Evolutionary conservation across 345 rosid genomes (phyloP), one percentile per base, ranked within the genome.

Genomic region (Corchorus capsularis): DNA sequence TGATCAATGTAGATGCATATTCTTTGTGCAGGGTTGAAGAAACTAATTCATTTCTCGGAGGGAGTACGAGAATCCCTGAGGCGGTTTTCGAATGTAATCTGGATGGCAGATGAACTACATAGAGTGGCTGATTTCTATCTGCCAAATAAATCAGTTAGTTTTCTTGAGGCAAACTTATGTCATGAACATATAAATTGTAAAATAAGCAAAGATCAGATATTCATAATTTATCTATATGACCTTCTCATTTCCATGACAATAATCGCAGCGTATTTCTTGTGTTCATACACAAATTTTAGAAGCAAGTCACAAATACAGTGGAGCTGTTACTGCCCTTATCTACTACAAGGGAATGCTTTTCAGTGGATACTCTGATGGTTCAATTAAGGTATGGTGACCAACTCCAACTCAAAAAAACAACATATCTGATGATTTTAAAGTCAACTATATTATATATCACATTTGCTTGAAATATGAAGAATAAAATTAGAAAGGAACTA

Each of bases 71-170:
- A 93, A 73, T 94, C 98, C 34, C 79, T 94, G 56, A 85, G 97
- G 79, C 90, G 98, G 34, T 90, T 94, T 83, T 93, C 98, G 17
- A 74, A 85, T 78, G 90, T 93, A 74, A 88, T 91, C 11, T 93
- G 98, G 98, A 91, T 93, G 94, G 98, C 98, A 43, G 98, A 94
- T 79, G 98, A 94, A 77, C 75, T 94, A 66, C 98, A 93, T 79
- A 85, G 85, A 85, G 98, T 91, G 73, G 93, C 92, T 6, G 92
- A 93, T 64, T 89, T 81, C 76, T 93, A 89, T 79, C 85, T 93
- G 60, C 91, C 94, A 20, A 87, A 86, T 80, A 86, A 81, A 85
- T 87, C 97, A 72, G 98, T 93, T 69, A 86, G 97, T 86, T 68
- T 37, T 68, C 61, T 82, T 20, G 32, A 53, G 64, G 66, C 52